Evolutionary conservation across 805 yeast species (phyloP).

Genomic region (Suhomyces prunicola): DNA sequence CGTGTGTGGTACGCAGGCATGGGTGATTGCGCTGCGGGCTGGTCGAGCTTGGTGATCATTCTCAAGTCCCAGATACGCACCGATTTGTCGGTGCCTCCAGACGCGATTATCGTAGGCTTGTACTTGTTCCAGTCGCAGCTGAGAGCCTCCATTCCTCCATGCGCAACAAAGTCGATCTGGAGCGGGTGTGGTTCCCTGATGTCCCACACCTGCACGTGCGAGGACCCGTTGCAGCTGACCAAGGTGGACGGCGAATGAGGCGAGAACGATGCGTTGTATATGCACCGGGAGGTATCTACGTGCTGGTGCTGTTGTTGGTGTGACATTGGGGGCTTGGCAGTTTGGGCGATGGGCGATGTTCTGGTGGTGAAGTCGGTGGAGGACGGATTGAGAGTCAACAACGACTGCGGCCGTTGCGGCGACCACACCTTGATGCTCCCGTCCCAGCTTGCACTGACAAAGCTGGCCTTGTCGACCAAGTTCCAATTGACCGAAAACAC

Average conservation of each 20-base stretch:
- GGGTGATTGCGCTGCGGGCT: constrained; percentile 33
- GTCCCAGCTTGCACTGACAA: constrained; percentile 89
- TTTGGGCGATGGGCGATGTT: constrained; percentile 20
- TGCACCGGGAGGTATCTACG: constrained; percentile 49
- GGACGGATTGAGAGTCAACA: constrained; percentile 49
- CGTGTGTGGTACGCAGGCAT: constrained; percentile 41
- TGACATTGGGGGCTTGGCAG: constrained; percentile 26
- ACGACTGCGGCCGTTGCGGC: constrained; percentile 53
- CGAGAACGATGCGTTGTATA: constrained; percentile 77
- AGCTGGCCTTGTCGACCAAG: constrained; percentile 59
- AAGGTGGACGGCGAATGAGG: constrained; percentile 78
- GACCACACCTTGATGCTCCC: constrained; percentile 81
- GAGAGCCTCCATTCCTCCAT: constrained; percentile 76
- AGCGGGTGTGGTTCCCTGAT: constrained; percentile 63
- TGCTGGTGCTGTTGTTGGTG: constrained; percentile 35
- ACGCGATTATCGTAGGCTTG: constrained; percentile 70
- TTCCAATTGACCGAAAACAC: constrained; percentile 76
- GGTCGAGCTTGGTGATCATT: constrained; percentile 48
- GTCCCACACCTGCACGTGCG: constrained; percentile 81
- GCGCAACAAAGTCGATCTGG: constrained; percentile 62
- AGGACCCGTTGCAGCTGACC: constrained; percentile 69
- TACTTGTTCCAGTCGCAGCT: constrained; percentile 91
- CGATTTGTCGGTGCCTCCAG: constrained; percentile 88
- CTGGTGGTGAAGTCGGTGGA: constrained; percentile 26
- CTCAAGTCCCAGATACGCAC: constrained; percentile 87